Percentiles rank a stretch among this genome's conserved stretches.
Evolutionary conservation across 176 grass and related monocot species (phyloP).

Genomic region (Juncus inflexus): DNA sequence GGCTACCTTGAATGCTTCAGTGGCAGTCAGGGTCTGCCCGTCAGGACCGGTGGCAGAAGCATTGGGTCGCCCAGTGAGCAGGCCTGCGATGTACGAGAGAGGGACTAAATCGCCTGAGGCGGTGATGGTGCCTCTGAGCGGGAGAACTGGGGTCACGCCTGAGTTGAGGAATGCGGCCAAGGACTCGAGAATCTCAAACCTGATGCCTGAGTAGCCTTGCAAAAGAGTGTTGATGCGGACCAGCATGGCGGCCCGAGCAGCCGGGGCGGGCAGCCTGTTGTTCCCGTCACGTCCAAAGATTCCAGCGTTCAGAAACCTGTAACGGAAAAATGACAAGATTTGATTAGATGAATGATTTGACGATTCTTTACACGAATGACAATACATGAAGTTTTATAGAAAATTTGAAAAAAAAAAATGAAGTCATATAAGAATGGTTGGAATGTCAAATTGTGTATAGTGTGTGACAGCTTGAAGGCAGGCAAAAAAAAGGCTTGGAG

Average conservation of each 20-base stretch:
- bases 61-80: constrained; percentile 67
- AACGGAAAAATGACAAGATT: not conserved
- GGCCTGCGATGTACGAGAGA: constrained; percentile 75
- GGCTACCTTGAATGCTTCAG: constrained; percentile 68
- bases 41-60: constrained; percentile 50
- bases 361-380: constrained; percentile 9
- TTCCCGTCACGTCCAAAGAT: constrained; percentile 58
- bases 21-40: constrained; percentile 47
- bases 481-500: constrained; percentile 16
- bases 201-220: constrained; percentile 83
- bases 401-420: not conserved
- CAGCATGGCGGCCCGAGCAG: constrained; percentile 64
- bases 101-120: constrained; percentile 75
- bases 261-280: constrained; percentile 54
- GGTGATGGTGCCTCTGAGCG: constrained; percentile 71
- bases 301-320: constrained; percentile 65
- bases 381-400: not conserved
- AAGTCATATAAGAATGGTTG: not conserved
- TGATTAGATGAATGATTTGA: constrained; percentile 27
- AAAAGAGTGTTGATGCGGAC: constrained; percentile 86
- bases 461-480: constrained; percentile 10
- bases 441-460: not conserved
- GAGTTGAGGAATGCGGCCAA: constrained; percentile 72
- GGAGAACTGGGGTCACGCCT: constrained; percentile 69
- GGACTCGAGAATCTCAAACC: constrained; percentile 84